These are phyloP conservation scores for Groenewaldozyma salmanticensis DNA, from an alignment of 805 yeast genomes.

Conservation along the genomic window DNA sequence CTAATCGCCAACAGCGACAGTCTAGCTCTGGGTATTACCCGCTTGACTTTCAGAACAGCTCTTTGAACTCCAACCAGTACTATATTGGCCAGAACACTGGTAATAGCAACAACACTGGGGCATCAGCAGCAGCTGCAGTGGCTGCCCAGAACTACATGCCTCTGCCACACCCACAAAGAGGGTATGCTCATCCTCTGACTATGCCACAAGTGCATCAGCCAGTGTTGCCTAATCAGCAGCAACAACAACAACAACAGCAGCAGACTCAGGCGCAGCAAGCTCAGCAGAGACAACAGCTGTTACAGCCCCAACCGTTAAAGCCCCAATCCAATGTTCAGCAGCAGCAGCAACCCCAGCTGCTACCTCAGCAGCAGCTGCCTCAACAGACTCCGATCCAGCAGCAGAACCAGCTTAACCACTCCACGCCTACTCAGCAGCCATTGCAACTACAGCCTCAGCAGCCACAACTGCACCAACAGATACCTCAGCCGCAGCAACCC, in stretches of 20 bases:
- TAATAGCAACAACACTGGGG: neutral
- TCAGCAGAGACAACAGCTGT: conserved; percentile 8
- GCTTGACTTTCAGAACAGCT: neutral
- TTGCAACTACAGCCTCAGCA: conserved; percentile 2
- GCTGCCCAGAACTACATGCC: neutral
- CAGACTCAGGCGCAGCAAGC: conserved; percentile 12
- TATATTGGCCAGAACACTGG: neutral
- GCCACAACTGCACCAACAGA: conserved; percentile 2
- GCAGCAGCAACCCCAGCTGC: conserved; percentile 7
- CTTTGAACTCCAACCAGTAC: neutral
- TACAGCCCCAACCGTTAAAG: conserved; percentile 1
- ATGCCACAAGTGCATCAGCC: no score
- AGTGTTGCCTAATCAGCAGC: conserved; percentile 9
- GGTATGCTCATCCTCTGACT: conserved; percentile 10
- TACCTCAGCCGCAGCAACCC: conserved; percentile 1
- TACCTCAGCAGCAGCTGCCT: conserved; percentile 6
- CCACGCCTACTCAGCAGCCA: conserved; percentile 1
- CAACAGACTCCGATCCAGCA: conserved; percentile 1
- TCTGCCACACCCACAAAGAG: conserved; percentile 1
- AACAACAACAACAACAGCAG: conserved; percentile 12
- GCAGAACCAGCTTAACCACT: conserved; percentile 3
- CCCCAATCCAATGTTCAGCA: conserved; percentile 9
- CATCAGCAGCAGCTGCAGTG: neutral
- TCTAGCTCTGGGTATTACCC: neutral
- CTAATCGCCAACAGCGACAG: neutral